A percentile compares a stretch with the other conserved stretches of the same genome.
Evolutionary conservation across 495 filamentous ascomycete species (phyloP).

Genomic region (Penicillium canescens): DNA sequence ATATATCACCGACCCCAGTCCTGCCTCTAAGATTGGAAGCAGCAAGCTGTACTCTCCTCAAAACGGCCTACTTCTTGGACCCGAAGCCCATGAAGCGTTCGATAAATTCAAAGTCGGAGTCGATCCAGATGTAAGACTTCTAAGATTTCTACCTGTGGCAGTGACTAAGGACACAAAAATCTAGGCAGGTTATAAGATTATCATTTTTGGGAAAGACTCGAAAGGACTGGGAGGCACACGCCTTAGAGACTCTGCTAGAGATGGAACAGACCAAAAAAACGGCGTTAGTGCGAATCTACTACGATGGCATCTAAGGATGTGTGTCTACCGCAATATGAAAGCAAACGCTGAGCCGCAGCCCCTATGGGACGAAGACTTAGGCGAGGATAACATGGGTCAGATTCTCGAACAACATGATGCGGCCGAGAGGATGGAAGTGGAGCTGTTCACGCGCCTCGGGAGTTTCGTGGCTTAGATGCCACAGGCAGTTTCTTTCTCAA

Average conservation of each 20-base stretch:
- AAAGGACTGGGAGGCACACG: not conserved
- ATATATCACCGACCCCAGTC: not conserved
- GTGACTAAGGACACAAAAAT: not conserved
- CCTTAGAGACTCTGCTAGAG: not conserved
- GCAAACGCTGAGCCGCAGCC: not conserved
- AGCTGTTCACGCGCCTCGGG: conserved; percentile 8
- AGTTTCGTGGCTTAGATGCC: not conserved
- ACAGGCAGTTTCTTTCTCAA: too few relatives aligned
- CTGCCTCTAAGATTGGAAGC: not conserved
- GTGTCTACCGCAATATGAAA: conserved; percentile 1
- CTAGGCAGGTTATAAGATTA: not conserved
- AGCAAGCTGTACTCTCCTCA: not conserved
- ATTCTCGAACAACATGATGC: conserved; percentile 8
- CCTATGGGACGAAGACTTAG: conserved; percentile 1
- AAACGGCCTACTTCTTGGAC: not conserved
- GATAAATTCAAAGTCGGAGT: not conserved
- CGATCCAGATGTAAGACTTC: not conserved
- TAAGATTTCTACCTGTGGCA: not conserved
- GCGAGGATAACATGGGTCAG: not conserved
- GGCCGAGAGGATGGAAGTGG: not conserved
- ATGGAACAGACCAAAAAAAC: not conserved
- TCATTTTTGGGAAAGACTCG: not conserved
- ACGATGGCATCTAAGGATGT: conserved; percentile 9
- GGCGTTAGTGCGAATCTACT: not conserved
- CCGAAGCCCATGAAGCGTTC: not conserved